Conservation (phyloP, 768 basidiomycete species). For the Psilocybe azurescens region DNA sequence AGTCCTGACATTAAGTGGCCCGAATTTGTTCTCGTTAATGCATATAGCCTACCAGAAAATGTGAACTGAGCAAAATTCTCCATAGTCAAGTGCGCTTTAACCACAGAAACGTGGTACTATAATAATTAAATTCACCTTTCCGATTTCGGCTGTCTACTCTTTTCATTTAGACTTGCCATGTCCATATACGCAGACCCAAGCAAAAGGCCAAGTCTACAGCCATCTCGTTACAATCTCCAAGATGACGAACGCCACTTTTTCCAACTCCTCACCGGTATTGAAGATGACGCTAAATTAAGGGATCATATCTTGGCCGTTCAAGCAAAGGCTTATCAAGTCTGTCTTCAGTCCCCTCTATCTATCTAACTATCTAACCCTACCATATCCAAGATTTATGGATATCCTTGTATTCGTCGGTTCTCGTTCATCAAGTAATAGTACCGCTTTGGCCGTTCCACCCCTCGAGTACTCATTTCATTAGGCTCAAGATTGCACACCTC, state of each 20-base stretch:
- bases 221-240: not conserved
- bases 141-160: not conserved
- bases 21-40: no score
- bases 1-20: no score
- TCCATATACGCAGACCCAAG: not conserved
- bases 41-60: no score
- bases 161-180: not conserved
- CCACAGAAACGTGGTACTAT: no score
- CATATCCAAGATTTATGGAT: slow-evolving; percentile 34
- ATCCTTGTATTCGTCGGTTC: slow-evolving; percentile 44
- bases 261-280: slow-evolving; percentile 4
- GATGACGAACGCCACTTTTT: not conserved
- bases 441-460: not conserved
- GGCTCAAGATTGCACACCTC: slow-evolving; percentile 38
- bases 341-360: not conserved
- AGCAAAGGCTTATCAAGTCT: slow-evolving; percentile 8
- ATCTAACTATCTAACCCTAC: not conserved
- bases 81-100: no score
- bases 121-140: not conserved
- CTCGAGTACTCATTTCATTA: not conserved
- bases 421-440: slow-evolving; percentile 34
- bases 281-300: slow-evolving; percentile 2
- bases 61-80: no score
- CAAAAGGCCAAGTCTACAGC: not conserved
- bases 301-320: slow-evolving; percentile 9